Base-by-base conservation (phyloP, 139 green algal genomes). In the Chlamydomonas applanata region DNA sequence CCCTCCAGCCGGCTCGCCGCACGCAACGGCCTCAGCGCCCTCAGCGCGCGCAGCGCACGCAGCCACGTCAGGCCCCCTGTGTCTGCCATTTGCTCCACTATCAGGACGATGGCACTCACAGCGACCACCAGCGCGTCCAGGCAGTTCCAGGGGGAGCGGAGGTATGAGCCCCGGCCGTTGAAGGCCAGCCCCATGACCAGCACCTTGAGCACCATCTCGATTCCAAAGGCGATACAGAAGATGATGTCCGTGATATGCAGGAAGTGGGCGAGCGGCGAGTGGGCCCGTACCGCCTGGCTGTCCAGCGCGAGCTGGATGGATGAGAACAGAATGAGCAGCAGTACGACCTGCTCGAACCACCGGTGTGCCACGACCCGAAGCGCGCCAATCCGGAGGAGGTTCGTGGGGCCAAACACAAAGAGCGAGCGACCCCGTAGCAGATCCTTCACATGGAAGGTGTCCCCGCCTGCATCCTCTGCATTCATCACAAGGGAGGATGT, bases 191-290 rank as follows among this genome's bases (percentile, higher is more conserved):
- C 91, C 59, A 83, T 64, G 1, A 84, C 81, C 5, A 83, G 57
- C 45, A 89, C 82, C 86, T 94, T 96, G 30, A 93, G 32, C 11
- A 82, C 17, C 22, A 86, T 79, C 71, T 96, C 89, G 0, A 88
- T 4, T 0, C 75, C 69, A 68, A 94, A 94, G 19, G 85, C 65
- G 4, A 80, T 70, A 20, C 76, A 64, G 66, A 93, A 93, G 24
- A 87, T n/a, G 32, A 78, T 63, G 72, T 95, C 86, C 19, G 82
- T 33, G 20, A 72, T 32, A 1, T 35, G 44, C 44, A 82, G 56
- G 7, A 62, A 59, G 33, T 46, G 7, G 4, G 81, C 74, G 30
- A 89, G 56, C 14, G 25, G 17, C n/a, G 73, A 81, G 20, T 78
- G 29, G 4, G 65, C 70, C 40, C 87, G 77, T 30, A 90, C 64